A percentile compares a stretch with the other conserved stretches of the same genome.
Conservation (phyloP, 192 early-diverging fungal genomes). For the Chytriomyces sp. region DNA sequence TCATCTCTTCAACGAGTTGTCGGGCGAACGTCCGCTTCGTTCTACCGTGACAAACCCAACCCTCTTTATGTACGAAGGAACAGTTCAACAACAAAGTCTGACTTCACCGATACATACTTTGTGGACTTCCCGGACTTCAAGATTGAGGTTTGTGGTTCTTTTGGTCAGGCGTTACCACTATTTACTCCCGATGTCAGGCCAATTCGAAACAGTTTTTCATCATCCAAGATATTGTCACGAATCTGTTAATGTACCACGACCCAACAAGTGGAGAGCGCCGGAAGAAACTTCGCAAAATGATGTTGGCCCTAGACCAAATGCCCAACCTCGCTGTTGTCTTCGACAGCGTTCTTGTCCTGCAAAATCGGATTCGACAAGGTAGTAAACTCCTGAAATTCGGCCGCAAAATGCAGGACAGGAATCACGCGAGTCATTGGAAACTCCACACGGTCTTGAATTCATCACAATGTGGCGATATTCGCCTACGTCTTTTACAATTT, state of each 20-base stretch:
- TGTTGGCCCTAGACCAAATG: constrained; percentile 78
- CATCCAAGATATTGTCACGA: constrained; percentile 72
- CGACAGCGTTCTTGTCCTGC: constrained; percentile 60
- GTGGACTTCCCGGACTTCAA: constrained; percentile 76
- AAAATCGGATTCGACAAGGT: constrained; percentile 60
- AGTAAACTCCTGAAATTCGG: constrained; percentile 22
- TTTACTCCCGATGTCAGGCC: neutral
- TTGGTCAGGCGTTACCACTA: neutral
- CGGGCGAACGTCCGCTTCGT: constrained; percentile 53
- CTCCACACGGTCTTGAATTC: neutral
- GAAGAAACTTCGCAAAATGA: constrained; percentile 73
- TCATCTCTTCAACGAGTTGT: constrained; percentile 65
- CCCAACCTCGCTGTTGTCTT: constrained; percentile 59
- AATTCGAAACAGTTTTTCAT: constrained; percentile 77
- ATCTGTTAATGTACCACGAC: constrained; percentile 82
- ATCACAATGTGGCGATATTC: constrained; percentile 31
- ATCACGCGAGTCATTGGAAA: neutral
- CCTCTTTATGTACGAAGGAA: constrained; percentile 61
- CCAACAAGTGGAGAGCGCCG: constrained; percentile 73
- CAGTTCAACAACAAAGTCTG: constrained; percentile 30
- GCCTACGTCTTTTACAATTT: constrained; percentile 36
- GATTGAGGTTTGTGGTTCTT: constrained; percentile 54
- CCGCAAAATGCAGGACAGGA: constrained; percentile 1
- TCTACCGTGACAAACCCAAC: constrained; percentile 70
- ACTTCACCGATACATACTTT: constrained; percentile 60